Percentiles rank a stretch among this genome's conserved stretches.
These are phyloP conservation scores for Microcyclosporella mali DNA, from an alignment of 2,329 filamentous ascomycete genomes.

Conservation along the genomic window DNA sequence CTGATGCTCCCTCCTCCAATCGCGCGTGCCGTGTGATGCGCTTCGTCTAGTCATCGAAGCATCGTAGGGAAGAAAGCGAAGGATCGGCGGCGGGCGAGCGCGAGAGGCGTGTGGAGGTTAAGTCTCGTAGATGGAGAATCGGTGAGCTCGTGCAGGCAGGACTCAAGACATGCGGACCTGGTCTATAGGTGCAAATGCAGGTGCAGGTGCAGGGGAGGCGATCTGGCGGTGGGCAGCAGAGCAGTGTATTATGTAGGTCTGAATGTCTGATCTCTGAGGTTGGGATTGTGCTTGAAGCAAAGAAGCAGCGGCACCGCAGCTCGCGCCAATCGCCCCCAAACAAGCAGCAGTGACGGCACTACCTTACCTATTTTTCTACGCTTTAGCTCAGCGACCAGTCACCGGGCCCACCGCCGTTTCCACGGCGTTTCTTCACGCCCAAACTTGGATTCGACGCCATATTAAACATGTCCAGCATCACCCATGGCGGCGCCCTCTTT, in stretches of 20 bases:
- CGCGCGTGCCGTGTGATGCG: neutral
- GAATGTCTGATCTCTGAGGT: too few relatives aligned
- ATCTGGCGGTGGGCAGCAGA: neutral
- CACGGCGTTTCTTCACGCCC: neutral
- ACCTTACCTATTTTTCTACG: too few relatives aligned
- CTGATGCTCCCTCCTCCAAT: constrained; percentile 1
- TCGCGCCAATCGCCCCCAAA: neutral
- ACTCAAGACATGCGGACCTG: neutral
- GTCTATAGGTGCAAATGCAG: neutral
- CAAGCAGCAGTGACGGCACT: too few relatives aligned
- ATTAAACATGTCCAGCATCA: too few relatives aligned
- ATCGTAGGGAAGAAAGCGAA: neutral
- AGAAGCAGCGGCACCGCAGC: too few relatives aligned
- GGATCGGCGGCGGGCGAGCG: neutral
- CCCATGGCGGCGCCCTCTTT: too few relatives aligned
- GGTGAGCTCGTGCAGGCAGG: too few relatives aligned
- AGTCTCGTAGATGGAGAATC: too few relatives aligned
- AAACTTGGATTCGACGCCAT: too few relatives aligned
- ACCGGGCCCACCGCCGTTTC: too few relatives aligned
- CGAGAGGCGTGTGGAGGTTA: neutral
- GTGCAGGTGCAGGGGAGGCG: neutral
- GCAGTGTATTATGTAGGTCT: too few relatives aligned
- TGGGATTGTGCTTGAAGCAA: neutral
- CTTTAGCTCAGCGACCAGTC: too few relatives aligned
- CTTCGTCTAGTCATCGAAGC: constrained; percentile 4